Conservation (phyloP, 768 basidiomycete species). For the Podaxis sp. region DNA sequence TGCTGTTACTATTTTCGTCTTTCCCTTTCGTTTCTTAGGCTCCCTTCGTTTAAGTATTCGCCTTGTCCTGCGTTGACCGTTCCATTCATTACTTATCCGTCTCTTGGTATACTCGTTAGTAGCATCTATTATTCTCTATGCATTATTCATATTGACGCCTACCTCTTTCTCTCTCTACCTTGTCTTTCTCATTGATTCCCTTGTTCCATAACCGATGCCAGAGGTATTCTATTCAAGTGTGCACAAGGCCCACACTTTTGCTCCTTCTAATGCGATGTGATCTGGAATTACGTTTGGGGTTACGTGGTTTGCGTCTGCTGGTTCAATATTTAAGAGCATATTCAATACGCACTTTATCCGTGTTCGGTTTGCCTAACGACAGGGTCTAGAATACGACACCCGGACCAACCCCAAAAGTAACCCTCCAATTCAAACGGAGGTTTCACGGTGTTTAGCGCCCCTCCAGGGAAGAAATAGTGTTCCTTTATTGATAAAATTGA, state of each 20-base stretch:
- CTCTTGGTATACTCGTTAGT: neutral
- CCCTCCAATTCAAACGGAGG: neutral
- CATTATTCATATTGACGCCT: neutral
- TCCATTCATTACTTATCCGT: neutral
- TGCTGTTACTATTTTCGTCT: neutral
- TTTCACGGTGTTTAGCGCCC: neutral
- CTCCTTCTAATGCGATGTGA: neutral
- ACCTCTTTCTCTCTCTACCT: neutral
- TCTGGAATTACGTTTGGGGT: neutral
- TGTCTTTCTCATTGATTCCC: neutral
- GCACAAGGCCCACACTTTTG: neutral
- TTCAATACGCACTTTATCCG: no score
- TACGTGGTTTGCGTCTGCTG: no score
- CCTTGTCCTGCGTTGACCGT: constrained; percentile 4
- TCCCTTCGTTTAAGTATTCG: neutral
- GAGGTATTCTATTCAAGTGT: neutral
- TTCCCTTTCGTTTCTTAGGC: neutral
- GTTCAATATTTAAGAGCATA: no score
- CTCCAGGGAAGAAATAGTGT: neutral
- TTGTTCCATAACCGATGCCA: constrained; percentile 20
- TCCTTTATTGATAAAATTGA: neutral
- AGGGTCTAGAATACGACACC: neutral
- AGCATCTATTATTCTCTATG: constrained; percentile 5
- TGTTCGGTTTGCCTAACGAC: neutral
- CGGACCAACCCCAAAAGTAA: neutral